Conservation (phyloP, 805 yeast genomes). For the Wickerhamomyces canadensis region DNA sequence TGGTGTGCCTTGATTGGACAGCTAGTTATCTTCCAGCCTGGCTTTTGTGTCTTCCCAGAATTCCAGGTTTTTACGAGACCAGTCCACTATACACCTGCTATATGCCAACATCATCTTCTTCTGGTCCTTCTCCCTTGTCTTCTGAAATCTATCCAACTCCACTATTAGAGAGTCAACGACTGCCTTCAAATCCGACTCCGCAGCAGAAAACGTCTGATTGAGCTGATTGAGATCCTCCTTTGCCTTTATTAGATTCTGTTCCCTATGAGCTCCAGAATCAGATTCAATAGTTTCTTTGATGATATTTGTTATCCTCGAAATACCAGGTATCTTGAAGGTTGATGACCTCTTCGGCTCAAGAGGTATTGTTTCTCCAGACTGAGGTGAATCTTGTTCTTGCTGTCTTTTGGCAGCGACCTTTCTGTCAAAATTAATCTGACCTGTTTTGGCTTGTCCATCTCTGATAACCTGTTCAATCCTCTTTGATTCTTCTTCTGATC, state of each 20-base stretch:
- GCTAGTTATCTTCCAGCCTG: conserved; percentile 1
- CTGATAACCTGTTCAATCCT: conserved; percentile 30
- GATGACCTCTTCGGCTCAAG: conserved; percentile 22
- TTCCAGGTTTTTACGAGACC: conserved; percentile 65
- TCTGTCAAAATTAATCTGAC: conserved; percentile 25
- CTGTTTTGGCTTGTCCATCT: conserved; percentile 20
- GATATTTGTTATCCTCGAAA: conserved; percentile 43
- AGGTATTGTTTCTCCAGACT: conserved; percentile 8
- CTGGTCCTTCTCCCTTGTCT: conserved; percentile 44
- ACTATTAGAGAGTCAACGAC: conserved; percentile 38
- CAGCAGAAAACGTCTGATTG: conserved; percentile 44
- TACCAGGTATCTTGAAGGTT: conserved; percentile 49
- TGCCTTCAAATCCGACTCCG: conserved; percentile 46
- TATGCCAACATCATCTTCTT: conserved; percentile 47
- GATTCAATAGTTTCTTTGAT: conserved; percentile 59
- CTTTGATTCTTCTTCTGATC: conserved; percentile 39
- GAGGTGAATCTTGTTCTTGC: conserved; percentile 6
- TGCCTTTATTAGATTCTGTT: conserved; percentile 41
- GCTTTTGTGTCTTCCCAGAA: conserved; percentile 58
- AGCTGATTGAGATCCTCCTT: conserved; percentile 40
- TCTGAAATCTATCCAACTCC: conserved; percentile 41
- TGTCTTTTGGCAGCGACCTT: conserved; percentile 18
- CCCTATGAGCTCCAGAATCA: conserved; percentile 60
- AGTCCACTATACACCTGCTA: conserved; percentile 49
- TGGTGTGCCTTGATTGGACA: too few species aligned